Evolutionary conservation across 768 basidiomycete species (phyloP), one percentile per base, ranked within the genome.

Genomic region (Mrakia frigida): DNA sequence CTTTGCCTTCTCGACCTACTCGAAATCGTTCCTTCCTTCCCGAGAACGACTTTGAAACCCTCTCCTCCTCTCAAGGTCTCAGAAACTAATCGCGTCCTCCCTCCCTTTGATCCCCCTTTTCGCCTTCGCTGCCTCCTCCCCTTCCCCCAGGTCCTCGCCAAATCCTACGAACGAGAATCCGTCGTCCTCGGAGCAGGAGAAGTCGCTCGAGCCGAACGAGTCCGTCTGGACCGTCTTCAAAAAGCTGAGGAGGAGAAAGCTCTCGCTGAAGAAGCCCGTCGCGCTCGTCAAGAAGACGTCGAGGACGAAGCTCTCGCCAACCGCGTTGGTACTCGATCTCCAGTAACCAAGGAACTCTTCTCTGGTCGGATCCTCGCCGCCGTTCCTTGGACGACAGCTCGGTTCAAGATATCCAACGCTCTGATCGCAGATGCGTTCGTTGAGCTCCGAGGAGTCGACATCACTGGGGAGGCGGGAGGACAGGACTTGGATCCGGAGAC

Each of bases 81-180:
- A 21, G 33, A 25, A 6, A 1, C 37, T 65, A 14, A 18, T 37
- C 25, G 50, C 56, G 25, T 37, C 61, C 50, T 16, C 31, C 70
- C 41, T 61, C 35, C 52, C n/a, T 31, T n/a, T 25, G 72, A 52
- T 25, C 39, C 9, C 25, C 23, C 52, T 18, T 28, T 52, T 3
- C 13, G 52, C 52, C 21, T 11, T 50, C 37, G 67, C 61, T 75
- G 6, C 53, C 59, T 35, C 35, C 14, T 37, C 50, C n/a, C 23
- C 61, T 33, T 25, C n/a, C 21, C 41, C 16, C 59, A 95, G 93
- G 86, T 99, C 1, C 95, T 94, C 81, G 97, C 93, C 9, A 93
- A 94, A 81, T 87, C 96, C 1, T 98, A 99, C 83, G 93, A 96
- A 79, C 82, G 10, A n/a, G 56, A 56, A 14, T 9, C 0, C 9